Base-by-base conservation (phyloP, 331 rosid species). In the Quercus phellos region DNA sequence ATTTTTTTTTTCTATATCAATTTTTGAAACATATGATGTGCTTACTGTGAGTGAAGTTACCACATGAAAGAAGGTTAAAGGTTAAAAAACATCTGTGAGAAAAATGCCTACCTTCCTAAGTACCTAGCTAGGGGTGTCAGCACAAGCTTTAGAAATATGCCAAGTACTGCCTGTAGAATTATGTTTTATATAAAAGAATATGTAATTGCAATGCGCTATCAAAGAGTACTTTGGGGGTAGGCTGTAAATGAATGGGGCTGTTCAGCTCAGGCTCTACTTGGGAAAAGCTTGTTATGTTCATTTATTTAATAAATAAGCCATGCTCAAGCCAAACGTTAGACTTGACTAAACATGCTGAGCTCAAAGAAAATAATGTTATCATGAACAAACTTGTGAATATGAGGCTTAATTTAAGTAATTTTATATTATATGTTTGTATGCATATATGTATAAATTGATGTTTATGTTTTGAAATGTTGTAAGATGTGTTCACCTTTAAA, bases 1-100 rank as follows among this genome's bases (percentile, higher is more conserved):
- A 35, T 6, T 67, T 30, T n/a, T 59, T 70, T 74, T 76, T 75
- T 77, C 55, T 11, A 56, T 79, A 55, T 66, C 63, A 84, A 35
- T 76, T 46, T 42, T 50, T 12, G 60, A 42, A 72, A 66, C 29
- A 60, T 74, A 43, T 75, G 50, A 70, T 50, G 35, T 14, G 30
- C 59, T 22, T 51, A 50, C 35, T 73, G n/a, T 73, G 74, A 78
- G 56, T 79, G 56, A 73, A 21, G 55, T 38, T 55, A 12, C 51
- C n/a, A 51, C 14, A 73, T 43, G 11, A 71, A 63, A 50, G 27
- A 22, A 55, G 8, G 2, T 35, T 6, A 10, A 6, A 29, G 61
- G 53, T 75, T 38, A 13, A 55, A 68, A 78, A 43, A 32, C 68
- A 71, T 55, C 73, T 16, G 68, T 53, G 72, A 16, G 11, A n/a